A percentile compares a stretch with the other conserved stretches of the same genome.
phyloP scores from a whole-genome alignment of 306 rosid species.

The Dryas alaskensis region DNA sequence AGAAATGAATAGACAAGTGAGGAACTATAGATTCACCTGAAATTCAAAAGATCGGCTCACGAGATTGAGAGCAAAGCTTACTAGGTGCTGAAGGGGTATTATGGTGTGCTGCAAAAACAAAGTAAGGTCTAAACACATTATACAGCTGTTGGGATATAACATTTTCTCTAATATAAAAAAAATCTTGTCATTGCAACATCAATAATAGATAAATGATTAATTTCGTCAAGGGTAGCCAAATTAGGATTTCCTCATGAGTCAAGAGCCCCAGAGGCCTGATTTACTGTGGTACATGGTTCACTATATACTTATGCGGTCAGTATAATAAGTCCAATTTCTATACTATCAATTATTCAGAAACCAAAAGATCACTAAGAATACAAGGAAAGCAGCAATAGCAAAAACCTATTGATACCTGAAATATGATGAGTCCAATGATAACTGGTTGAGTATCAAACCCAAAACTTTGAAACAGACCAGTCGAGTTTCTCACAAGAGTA shows the following conservation, averaged over 20 bases:
- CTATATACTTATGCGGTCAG: not conserved
- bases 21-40: conserved; percentile 50
- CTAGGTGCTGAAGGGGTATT: conserved; percentile 82
- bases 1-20: not conserved
- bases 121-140: conserved; percentile 21
- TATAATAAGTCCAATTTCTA: not conserved
- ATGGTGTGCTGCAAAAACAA: conserved; percentile 76
- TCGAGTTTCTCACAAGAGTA: conserved; percentile 89
- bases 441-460: conserved; percentile 97
- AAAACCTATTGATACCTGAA: conserved; percentile 55
- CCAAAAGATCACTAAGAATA: conserved; percentile 1
- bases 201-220: not conserved
- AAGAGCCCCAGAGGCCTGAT: not conserved
- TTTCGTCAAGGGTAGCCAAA: not conserved
- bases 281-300: not conserved
- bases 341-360: not conserved
- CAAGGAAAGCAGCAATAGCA: not conserved
- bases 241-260: not conserved
- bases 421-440: conserved; percentile 84
- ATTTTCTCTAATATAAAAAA: not conserved
- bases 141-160: not conserved
- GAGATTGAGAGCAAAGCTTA: conserved; percentile 86
- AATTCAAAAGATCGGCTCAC: conserved; percentile 91
- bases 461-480: conserved; percentile 74
- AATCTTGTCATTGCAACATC: not conserved